These are phyloP conservation scores for Aspergillus sparsus DNA, from an alignment of 495 filamentous ascomycete genomes.

Conservation along the genomic window DNA sequence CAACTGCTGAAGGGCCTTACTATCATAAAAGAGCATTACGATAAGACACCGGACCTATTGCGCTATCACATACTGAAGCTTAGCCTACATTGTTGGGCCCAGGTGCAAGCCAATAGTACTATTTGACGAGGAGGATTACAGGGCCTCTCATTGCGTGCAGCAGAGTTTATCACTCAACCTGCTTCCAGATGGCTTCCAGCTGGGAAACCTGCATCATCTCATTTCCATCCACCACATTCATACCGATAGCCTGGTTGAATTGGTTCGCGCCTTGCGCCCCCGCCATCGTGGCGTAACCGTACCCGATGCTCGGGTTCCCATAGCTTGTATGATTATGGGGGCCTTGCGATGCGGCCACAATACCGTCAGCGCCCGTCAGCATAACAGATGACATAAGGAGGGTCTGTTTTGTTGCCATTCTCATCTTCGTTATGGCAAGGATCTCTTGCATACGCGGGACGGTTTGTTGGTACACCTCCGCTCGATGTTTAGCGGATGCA, in stretches of 20 bases:
- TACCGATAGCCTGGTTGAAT: conserved; percentile 2
- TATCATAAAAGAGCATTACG: no score
- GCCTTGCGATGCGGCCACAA: not conserved
- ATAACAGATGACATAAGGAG: conserved; percentile 2
- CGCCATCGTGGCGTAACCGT: not conserved
- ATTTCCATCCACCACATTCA: not conserved
- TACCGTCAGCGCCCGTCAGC: not conserved
- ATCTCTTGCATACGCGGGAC: conserved; percentile 2
- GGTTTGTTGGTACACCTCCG: not conserved
- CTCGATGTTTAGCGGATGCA: not conserved
- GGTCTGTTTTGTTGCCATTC: conserved; percentile 1
- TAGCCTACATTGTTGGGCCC: no score
- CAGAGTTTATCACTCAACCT: not conserved
- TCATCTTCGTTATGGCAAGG: not conserved
- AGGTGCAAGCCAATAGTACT: no score
- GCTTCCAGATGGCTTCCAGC: not conserved
- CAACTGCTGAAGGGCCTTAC: no score
- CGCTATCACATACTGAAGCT: no score
- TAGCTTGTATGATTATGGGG: not conserved
- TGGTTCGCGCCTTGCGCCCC: conserved; percentile 1
- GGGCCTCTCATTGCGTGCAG: no score
- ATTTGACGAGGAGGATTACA: no score
- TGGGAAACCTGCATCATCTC: conserved; percentile 8
- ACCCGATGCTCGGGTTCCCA: not conserved
- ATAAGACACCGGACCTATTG: no score